Evolutionary conservation across 2,329 filamentous ascomycete species (phyloP).

Genomic region (Trichoderma asperellum): DNA sequence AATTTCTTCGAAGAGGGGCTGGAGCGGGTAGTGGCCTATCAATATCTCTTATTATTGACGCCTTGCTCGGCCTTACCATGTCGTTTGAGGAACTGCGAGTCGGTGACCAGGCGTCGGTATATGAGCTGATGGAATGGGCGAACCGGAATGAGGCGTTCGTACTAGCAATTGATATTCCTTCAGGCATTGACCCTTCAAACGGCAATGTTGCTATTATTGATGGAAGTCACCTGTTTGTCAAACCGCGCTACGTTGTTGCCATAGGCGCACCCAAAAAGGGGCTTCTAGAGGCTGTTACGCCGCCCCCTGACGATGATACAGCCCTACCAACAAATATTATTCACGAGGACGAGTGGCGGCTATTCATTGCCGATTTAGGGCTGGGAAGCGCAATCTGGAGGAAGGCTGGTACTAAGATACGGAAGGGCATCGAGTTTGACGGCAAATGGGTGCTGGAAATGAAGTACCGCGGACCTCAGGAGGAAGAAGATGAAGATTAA

Average conservation of each 20-base stretch:
- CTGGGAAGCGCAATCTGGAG: constrained; percentile 82
- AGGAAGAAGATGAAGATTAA: constrained; percentile 33
- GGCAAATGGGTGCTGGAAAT: constrained; percentile 82
- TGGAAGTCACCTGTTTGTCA: constrained; percentile 76
- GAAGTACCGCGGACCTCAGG: constrained; percentile 49
- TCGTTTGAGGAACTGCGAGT: constrained; percentile 87
- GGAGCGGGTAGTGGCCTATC: constrained; percentile 51
- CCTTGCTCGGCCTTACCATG: constrained; percentile 81
- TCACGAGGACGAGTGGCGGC: constrained; percentile 69
- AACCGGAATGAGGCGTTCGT: constrained; percentile 84
- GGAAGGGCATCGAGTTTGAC: constrained; percentile 87
- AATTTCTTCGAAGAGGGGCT: constrained; percentile 57
- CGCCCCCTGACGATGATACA: constrained; percentile 46
- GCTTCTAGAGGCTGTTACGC: constrained; percentile 74
- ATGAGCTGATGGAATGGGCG: constrained; percentile 91
- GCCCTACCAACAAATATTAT: constrained; percentile 38
- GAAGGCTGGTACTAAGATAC: constrained; percentile 77
- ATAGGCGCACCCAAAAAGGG: constrained; percentile 88
- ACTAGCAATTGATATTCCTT: constrained; percentile 87
- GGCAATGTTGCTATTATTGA: constrained; percentile 71
- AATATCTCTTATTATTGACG: constrained; percentile 84
- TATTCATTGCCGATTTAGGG: constrained; percentile 87
- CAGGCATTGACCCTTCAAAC: constrained; percentile 79
- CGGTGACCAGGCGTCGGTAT: constrained; percentile 80
- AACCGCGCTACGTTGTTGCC: constrained; percentile 80